phyloP scores from a whole-genome alignment of 306 rosid genomes.

The Gynostemma pentaphyllum region DNA sequence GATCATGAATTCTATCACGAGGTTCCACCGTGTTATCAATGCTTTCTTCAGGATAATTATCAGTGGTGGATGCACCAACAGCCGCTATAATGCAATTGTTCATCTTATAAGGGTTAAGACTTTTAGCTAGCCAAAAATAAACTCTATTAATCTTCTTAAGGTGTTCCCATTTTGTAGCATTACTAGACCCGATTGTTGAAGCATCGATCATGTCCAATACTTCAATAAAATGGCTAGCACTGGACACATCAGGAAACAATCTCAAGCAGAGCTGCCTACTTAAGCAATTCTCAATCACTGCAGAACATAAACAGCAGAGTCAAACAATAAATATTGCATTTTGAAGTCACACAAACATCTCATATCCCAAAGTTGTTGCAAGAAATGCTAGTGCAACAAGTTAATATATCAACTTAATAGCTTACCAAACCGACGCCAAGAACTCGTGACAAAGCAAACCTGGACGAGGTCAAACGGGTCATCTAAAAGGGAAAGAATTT shows the following conservation, averaged over 20 bases:
- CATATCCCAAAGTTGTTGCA: neutral
- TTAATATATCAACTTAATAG: no score
- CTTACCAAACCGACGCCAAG: conserved; percentile 49
- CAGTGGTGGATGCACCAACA: conserved; percentile 55
- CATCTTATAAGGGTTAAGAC: conserved; percentile 20
- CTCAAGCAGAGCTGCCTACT: conserved; percentile 45
- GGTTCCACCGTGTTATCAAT: conserved; percentile 36
- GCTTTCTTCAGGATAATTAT: conserved; percentile 42
- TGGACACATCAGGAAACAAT: conserved; percentile 42
- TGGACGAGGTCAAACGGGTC: conserved; percentile 53
- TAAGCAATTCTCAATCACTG: conserved; percentile 49
- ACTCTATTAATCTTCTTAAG: conserved; percentile 38
- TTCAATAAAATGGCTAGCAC: conserved; percentile 26
- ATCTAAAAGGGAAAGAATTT: conserved; percentile 41
- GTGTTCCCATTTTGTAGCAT: conserved; percentile 21
- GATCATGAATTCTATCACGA: conserved; percentile 21
- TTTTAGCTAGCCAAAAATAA: conserved; percentile 34
- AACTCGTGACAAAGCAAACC: conserved; percentile 32
- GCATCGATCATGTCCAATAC: conserved; percentile 28
- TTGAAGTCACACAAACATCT: conserved; percentile 1
- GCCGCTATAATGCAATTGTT: conserved; percentile 35
- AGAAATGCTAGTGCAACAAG: neutral
- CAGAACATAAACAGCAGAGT: conserved; percentile 22
- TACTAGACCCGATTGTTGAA: conserved; percentile 3
- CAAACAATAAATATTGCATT: conserved; percentile 9